Percentiles rank a stretch among this genome's conserved stretches.
Evolutionary conservation across 2,329 filamentous ascomycete genomes (phyloP).

Genomic region (Penicillium psychrosexuale): DNA sequence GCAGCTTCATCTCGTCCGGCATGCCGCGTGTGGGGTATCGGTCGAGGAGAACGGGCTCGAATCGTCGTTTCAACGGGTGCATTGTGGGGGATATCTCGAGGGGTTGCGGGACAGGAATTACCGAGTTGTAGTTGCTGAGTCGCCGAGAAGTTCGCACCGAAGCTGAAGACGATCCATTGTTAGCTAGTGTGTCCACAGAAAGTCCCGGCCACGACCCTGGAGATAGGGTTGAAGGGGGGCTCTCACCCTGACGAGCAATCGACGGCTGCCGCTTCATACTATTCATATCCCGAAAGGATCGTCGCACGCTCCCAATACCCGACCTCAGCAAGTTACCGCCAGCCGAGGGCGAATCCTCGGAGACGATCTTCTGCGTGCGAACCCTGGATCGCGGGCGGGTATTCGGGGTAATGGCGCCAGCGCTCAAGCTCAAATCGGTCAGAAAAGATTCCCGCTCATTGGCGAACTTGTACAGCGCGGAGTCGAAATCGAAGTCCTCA

Average conservation of each 20-base stretch:
- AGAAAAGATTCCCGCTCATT: conserved; percentile 92
- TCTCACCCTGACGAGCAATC: conserved; percentile 68
- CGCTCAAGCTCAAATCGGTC: conserved; percentile 84
- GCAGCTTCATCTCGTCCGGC: conserved; percentile 71
- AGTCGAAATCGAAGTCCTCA: conserved; percentile 86
- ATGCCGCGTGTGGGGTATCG: conserved; percentile 84
- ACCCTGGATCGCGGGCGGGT: conserved; percentile 70
- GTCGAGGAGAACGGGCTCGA: conserved; percentile 94
- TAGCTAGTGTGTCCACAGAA: not conserved
- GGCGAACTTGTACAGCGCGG: conserved; percentile 88
- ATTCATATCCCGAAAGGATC: conserved; percentile 92
- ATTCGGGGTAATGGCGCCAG: conserved; percentile 70
- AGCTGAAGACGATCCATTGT: conserved; percentile 39
- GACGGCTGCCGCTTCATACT: conserved; percentile 85
- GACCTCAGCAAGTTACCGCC: conserved; percentile 49
- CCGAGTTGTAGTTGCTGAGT: conserved; percentile 96
- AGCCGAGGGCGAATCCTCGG: conserved; percentile 59
- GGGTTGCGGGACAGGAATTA: conserved; percentile 89
- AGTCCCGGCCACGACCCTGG: not conserved
- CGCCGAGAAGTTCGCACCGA: conserved; percentile 79
- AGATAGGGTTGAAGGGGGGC: not conserved
- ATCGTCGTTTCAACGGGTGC: conserved; percentile 90
- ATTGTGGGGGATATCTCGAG: conserved; percentile 86
- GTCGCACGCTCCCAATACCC: conserved; percentile 78
- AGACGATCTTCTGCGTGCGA: conserved; percentile 75